Percentiles rank a stretch among this genome's conserved stretches.
Conservation (phyloP, 768 basidiomycete genomes). For the Suillus placidus region DNA sequence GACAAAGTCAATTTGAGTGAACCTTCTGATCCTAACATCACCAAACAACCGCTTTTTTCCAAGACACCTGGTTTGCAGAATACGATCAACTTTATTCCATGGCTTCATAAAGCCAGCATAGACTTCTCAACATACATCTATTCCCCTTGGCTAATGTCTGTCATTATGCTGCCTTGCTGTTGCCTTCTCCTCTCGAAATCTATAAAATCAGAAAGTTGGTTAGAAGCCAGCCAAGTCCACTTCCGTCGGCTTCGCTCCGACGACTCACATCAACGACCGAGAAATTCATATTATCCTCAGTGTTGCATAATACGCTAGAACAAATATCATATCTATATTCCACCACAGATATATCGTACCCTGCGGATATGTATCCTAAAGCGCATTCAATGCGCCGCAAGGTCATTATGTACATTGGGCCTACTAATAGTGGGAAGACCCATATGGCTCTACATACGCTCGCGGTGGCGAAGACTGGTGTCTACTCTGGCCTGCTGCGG, state of each 20-base stretch:
- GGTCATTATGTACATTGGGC: constrained; percentile 94
- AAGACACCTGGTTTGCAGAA: background rate
- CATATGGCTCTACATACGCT: constrained; percentile 90
- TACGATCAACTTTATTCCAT: background rate
- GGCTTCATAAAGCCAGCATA: background rate
- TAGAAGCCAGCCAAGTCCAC: constrained; percentile 22
- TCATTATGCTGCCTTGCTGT: constrained; percentile 28
- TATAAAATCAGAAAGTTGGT: constrained; percentile 19
- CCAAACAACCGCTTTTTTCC: constrained; percentile 27
- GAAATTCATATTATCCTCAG: background rate
- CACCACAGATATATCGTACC: constrained; percentile 46
- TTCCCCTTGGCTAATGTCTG: background rate
- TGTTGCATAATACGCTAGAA: constrained; percentile 38
- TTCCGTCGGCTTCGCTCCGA: constrained; percentile 22
- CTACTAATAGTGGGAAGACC: constrained; percentile 98
- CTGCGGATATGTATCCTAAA: constrained; percentile 48
- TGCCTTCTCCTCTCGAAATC: constrained; percentile 17
- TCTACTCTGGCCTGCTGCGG: constrained; percentile 90
- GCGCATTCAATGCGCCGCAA: constrained; percentile 71
- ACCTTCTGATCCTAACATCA: constrained; percentile 31
- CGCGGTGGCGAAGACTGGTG: constrained; percentile 69
- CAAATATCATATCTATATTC: constrained; percentile 41
- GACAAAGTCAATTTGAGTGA: background rate
- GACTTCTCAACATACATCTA: background rate
- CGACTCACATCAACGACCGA: background rate